Base-by-base conservation (phyloP, 441 rosid species). In the Eruca vesicaria region DNA sequence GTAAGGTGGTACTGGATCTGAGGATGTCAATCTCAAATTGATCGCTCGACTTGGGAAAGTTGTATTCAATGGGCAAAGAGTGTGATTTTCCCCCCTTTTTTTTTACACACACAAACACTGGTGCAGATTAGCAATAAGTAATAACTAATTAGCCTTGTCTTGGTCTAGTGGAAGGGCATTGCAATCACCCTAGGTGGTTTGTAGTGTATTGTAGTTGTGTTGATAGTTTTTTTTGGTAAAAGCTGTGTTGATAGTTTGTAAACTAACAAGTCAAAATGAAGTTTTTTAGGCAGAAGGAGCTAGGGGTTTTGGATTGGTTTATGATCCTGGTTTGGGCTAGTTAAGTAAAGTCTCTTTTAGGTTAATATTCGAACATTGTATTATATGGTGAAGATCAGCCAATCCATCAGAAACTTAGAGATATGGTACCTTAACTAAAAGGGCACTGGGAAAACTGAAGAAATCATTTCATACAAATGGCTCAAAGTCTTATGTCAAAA, bases 31-130 rank as follows among this genome's bases (percentile, higher is more conserved):
- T 63, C 84, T 83, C 66, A 9, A 68, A 77, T 41, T 84, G 69
- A 83, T 85, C 16, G 89, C 86, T 75, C 76, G 88, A 66, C 73
- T 89, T 58, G 89, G 94, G 12, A 84, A 85, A 53, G 63, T 83
- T 61, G 61, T 66, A 50, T 86, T 86, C 67, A 64, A 55, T 32
- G 66, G 85, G 92, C 84, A 75, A 65, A 82, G n/a, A 9, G 32
- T 43, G 33, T 21, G 5, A 21, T 16, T 68, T 32, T 14, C 26
- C 26, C 48, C 21, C 50, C 10, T 12, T 4, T 4, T 29, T 50
- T 36, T 16, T 23, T 10, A 33, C 36, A 15, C 15, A 5, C 9
- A 2, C 38, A 52, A 62, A 29, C 32, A 29, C 32, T 31, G 35
- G 29, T 29, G 32, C 6, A 28, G 10, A 62, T 18, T 61, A 10